Evolutionary conservation across 2,329 filamentous ascomycete species (phyloP).

Genomic region (Trichothecium roseum): DNA sequence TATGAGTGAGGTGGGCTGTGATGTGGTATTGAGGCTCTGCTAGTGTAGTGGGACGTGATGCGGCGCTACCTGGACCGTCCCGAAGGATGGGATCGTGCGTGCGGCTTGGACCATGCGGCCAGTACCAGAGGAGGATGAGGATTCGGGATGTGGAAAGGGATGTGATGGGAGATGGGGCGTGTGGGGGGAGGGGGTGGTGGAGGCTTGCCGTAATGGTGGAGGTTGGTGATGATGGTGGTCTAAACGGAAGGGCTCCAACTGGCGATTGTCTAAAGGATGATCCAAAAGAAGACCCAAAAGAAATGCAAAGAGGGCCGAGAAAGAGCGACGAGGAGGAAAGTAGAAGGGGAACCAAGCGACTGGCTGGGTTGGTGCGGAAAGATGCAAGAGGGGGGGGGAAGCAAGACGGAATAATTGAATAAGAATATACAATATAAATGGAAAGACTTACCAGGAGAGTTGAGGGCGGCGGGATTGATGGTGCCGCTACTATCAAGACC

Average conservation of each 20-base stretch:
- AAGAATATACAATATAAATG: neutral
- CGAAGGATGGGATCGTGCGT: too few species aligned
- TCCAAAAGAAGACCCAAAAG: neutral
- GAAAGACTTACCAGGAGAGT: slow-evolving; percentile 57
- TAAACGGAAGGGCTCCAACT: neutral
- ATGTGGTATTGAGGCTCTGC: slow-evolving; percentile 1
- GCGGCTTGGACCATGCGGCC: too few species aligned
- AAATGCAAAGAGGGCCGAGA: slow-evolving; percentile 5
- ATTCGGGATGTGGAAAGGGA: neutral
- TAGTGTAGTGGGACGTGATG: slow-evolving; percentile 1
- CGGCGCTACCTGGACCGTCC: slow-evolving; percentile 3
- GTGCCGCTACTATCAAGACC: slow-evolving; percentile 63
- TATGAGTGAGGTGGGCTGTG: neutral
- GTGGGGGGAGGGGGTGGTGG: slow-evolving; percentile 5
- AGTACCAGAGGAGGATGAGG: neutral
- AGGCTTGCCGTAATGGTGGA: neutral
- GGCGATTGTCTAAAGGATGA: neutral
- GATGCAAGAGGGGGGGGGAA: slow-evolving; percentile 5
- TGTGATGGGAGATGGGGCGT: neutral
- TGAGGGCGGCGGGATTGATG: slow-evolving; percentile 83
- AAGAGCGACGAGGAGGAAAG: slow-evolving; percentile 8
- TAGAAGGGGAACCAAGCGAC: slow-evolving; percentile 3
- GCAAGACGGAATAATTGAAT: slow-evolving; percentile 5
- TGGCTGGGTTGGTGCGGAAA: neutral
- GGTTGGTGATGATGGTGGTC: neutral